Evolutionary conservation across 352 stramenopile species (phyloP).

Genomic region (Globisporangium yorkense): DNA sequence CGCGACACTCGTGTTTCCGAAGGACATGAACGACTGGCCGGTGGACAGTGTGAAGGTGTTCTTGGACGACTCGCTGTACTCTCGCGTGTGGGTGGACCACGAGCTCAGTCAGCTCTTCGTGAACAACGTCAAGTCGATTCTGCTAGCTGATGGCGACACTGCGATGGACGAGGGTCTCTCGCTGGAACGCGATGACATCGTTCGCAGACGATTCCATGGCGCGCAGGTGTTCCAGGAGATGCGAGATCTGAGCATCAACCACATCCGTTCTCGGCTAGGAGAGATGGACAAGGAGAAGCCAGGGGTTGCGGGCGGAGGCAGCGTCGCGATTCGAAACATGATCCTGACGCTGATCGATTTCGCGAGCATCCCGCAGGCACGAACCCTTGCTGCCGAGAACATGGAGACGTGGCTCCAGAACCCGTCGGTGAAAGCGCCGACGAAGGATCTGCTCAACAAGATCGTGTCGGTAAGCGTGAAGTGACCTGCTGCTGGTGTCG

Average conservation of each 20-base stretch:
- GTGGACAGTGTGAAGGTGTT: slow-evolving; percentile 86
- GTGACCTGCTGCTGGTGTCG: neutral
- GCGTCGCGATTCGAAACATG: slow-evolving; percentile 61
- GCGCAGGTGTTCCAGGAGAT: slow-evolving; percentile 37
- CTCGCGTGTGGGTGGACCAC: slow-evolving; percentile 80
- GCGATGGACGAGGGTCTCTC: neutral
- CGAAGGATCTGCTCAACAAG: slow-evolving; percentile 69
- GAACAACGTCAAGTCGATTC: slow-evolving; percentile 70
- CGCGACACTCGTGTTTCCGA: neutral
- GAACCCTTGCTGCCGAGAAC: slow-evolving; percentile 65
- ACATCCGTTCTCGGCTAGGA: slow-evolving; percentile 50
- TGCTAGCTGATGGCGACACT: slow-evolving; percentile 17
- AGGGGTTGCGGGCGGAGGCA: slow-evolving; percentile 25
- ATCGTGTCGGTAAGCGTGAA: slow-evolving; percentile 33
- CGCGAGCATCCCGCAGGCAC: slow-evolving; percentile 46
- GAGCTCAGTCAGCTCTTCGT: slow-evolving; percentile 77
- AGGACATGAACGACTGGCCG: slow-evolving; percentile 54
- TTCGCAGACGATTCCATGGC: slow-evolving; percentile 43
- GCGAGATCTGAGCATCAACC: slow-evolving; percentile 59
- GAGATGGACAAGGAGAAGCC: slow-evolving; percentile 69
- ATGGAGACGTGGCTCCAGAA: slow-evolving; percentile 79
- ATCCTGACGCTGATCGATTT: slow-evolving; percentile 72
- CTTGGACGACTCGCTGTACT: slow-evolving; percentile 75
- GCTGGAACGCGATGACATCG: slow-evolving; percentile 18
- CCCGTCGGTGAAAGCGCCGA: slow-evolving; percentile 61